phyloP scores from a whole-genome alignment of 2,329 filamentous ascomycete genomes.

The Cadophora sp. region DNA sequence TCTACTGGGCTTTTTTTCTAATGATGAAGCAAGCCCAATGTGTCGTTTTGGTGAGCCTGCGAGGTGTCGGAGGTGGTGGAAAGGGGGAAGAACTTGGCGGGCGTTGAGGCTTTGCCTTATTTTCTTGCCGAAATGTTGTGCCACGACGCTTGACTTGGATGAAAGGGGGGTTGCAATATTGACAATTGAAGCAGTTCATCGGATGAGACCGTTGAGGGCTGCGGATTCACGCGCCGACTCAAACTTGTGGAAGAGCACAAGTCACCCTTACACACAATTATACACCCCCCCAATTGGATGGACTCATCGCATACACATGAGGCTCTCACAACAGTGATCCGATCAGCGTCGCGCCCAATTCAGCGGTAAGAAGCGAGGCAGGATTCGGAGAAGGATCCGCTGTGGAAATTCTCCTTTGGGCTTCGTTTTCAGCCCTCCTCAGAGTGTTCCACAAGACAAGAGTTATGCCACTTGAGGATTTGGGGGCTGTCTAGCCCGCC shows the following conservation, averaged over 20 bases:
- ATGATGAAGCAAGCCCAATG: not conserved
- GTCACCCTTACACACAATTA: not conserved
- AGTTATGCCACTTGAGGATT: not conserved
- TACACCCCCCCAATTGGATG: not conserved
- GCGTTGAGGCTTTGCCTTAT: constrained; percentile 8
- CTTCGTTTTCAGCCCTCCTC: constrained; percentile 13
- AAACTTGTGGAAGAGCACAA: not conserved
- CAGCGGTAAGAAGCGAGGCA: not conserved
- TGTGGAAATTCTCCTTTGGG: not conserved
- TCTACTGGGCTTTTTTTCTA: not conserved
- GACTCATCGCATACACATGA: not conserved
- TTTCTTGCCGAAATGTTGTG: constrained; percentile 2
- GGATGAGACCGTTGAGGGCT: not conserved
- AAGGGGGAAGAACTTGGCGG: not conserved
- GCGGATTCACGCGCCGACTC: not conserved
- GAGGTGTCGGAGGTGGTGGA: constrained; percentile 3
- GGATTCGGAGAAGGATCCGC: constrained; percentile 6
- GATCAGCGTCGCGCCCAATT: not conserved
- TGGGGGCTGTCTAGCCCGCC: not conserved
- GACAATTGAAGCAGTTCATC: constrained; percentile 2
- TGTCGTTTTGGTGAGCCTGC: not conserved
- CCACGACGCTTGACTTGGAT: not conserved
- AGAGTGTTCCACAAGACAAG: not conserved
- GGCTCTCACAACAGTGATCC: not conserved
- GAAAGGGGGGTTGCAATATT: constrained; percentile 1